A percentile compares a stretch with the other conserved stretches of the same genome.
These are phyloP conservation scores for Tetrapisispora pingtungensis DNA, from an alignment of 805 yeast species.

Conservation along the genomic window DNA sequence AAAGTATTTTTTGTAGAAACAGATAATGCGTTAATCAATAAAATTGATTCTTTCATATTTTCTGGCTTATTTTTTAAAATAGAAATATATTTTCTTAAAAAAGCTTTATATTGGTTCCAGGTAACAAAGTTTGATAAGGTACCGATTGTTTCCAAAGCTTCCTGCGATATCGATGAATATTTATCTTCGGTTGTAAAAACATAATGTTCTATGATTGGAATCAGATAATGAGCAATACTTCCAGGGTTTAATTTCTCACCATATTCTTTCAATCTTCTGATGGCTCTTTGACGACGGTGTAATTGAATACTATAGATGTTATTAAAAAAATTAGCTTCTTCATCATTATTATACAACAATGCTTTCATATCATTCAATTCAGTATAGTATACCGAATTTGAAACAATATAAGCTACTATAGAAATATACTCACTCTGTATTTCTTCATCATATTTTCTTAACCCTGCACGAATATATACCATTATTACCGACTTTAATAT, in stretches of 20 bases:
- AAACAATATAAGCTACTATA: conserved; percentile 55
- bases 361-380: conserved; percentile 60
- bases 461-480: conserved; percentile 57
- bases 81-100: conserved; percentile 57
- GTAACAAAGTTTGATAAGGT: conserved; percentile 45
- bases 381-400: conserved; percentile 32
- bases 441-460: conserved; percentile 49
- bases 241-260: conserved; percentile 39
- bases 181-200: conserved; percentile 52
- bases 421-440: conserved; percentile 64
- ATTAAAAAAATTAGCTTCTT: conserved; percentile 70
- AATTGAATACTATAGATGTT: conserved; percentile 77
- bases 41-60: conserved; percentile 46
- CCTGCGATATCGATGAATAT: conserved; percentile 51
- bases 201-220: conserved; percentile 80
- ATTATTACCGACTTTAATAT: conserved; percentile 46
- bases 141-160: conserved; percentile 55
- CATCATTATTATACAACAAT: conserved; percentile 56
- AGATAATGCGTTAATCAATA: conserved; percentile 48
- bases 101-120: conserved; percentile 74
- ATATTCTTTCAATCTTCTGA: conserved; percentile 48
- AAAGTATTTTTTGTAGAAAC: conserved; percentile 37
- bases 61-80: conserved; percentile 39
- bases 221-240: conserved; percentile 65
- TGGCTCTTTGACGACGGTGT: conserved; percentile 78